Base-by-base conservation (phyloP, 495 filamentous ascomycete genomes). In the Penicillium egyptiacum region DNA sequence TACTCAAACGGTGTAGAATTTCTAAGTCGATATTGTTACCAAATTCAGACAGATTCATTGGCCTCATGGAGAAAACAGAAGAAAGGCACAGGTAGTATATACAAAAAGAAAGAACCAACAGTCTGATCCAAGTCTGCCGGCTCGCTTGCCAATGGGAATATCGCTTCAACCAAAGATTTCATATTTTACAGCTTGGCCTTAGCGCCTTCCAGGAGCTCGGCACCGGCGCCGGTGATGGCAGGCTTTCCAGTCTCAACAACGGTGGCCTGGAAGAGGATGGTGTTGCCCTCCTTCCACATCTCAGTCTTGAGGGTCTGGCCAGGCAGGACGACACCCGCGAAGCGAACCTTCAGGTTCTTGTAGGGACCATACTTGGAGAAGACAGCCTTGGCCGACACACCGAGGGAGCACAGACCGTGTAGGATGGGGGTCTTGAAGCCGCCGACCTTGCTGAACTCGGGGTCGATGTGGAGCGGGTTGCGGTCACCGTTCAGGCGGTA, bases 201-300 rank as follows among this genome's bases (percentile, higher is more conserved):
- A 43, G 71, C 75, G 42, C 74, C 75, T 40, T 77, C 81, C 39
- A 90, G 59, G 68, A 98, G 79, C 81, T 98, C 93, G 3, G 86
- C 92, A 17, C 91, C 93, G 19, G 89, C 95, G 12, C 88, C 91
- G 10, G 83, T 82, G 74, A 98, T 96, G 59, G 88, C 90, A 60
- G 92, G 75, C 81, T 96, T 98, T 44, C 94, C 95, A 49, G 94
- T 98, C 82, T 98, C 94, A 67, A 92, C 90, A 41, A 98, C 94
- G 68, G 83, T 93, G 19, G 86, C 85, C 83, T 98, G 92, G 81
- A 98, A 98, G 46, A 96, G 73, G 25, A 98, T 86, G 66, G 83
- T 88, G 59, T 82, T 83, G n/a, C 86, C 88, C 68, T 93, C 91
- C 82, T 91, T 96, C 94, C 94, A 98, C 90, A 96, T 96, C 84